Evolutionary conservation across 768 basidiomycete genomes (phyloP).

Genomic region (Termitomyces sp.): DNA sequence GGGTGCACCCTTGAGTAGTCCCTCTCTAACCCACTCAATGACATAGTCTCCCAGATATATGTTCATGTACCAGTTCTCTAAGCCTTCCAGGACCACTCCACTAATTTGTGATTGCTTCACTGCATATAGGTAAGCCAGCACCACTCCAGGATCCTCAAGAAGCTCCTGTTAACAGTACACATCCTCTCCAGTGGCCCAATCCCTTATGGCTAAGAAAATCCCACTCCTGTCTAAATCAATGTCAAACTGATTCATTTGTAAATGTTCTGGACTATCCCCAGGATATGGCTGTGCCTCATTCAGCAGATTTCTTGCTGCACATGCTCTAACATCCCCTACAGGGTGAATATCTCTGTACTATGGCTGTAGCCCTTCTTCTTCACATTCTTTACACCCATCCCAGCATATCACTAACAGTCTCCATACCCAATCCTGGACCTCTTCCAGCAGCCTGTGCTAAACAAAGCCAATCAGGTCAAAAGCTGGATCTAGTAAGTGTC

Average conservation of each 20-base stretch:
- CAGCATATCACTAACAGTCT: background rate
- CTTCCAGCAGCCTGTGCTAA: background rate
- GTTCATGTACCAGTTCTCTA: too few species aligned
- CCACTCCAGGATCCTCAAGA: background rate
- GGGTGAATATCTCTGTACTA: background rate
- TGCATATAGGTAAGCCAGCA: background rate
- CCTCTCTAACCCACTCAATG: too few species aligned
- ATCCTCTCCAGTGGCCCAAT: background rate
- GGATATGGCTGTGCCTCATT: background rate
- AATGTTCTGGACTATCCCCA: background rate
- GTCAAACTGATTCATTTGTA: background rate
- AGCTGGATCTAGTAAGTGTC: background rate
- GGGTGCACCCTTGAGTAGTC: too few species aligned
- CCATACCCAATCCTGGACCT: accelerated
- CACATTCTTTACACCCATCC: background rate
- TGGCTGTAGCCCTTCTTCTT: background rate
- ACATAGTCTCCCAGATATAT: too few species aligned
- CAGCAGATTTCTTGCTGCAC: background rate
- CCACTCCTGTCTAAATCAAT: background rate
- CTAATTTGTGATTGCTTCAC: background rate
- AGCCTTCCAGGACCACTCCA: too few species aligned
- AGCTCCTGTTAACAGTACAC: background rate
- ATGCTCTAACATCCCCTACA: background rate
- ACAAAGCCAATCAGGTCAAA: background rate
- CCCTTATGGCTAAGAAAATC: background rate